These are phyloP conservation scores for Leccinum incarnatum DNA, from an alignment of 768 basidiomycete genomes.

Conservation along the genomic window DNA sequence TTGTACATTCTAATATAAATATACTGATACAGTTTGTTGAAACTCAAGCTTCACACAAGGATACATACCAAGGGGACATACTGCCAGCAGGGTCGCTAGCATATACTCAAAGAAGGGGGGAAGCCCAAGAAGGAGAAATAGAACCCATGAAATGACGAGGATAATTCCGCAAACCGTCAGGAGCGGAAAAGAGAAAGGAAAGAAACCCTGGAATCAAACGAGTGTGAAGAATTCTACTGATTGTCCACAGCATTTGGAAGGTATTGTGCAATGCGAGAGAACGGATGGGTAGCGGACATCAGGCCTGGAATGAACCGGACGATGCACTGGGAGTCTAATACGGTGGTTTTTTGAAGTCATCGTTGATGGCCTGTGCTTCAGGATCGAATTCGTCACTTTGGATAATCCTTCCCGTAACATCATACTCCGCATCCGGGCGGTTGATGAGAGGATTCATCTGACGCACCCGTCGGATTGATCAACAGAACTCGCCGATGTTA, in stretches of 20 bases:
- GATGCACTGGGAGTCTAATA: constrained; percentile 26
- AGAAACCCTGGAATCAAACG: neutral
- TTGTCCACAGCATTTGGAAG: neutral
- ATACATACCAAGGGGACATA: neutral
- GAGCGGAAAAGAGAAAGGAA: neutral
- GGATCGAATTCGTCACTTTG: constrained; percentile 50
- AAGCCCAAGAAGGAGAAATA: constrained; percentile 3
- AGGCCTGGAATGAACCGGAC: neutral
- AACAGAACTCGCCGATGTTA: neutral
- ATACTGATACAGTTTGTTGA: neutral
- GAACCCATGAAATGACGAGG: neutral
- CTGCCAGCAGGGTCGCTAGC: neutral
- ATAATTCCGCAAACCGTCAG: neutral
- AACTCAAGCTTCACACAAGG: neutral
- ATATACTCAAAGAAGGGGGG: neutral
- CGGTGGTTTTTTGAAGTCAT: constrained; percentile 63
- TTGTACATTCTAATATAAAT: neutral
- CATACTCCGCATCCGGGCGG: constrained; percentile 49
- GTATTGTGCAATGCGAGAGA: neutral
- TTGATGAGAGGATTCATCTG: constrained; percentile 69
- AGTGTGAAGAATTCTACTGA: neutral
- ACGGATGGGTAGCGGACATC: neutral
- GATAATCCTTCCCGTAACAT: constrained; percentile 52
- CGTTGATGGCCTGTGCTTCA: constrained; percentile 55
- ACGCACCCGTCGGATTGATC: constrained; percentile 5